phyloP scores from a whole-genome alignment of 2,329 filamentous ascomycete species.

The Sarocladium kiliense region DNA sequence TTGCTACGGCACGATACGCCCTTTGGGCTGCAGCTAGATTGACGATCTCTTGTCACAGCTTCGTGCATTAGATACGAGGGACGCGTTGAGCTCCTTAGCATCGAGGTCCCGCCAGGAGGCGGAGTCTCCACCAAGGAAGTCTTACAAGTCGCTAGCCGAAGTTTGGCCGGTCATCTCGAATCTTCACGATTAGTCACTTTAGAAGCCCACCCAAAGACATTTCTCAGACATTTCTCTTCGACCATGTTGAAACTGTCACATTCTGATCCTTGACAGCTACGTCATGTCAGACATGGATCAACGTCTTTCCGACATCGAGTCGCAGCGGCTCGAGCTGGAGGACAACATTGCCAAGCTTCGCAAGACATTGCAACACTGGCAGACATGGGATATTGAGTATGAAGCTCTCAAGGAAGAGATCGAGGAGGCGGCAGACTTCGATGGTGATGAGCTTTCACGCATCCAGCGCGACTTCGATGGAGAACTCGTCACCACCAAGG shows the following conservation, averaged over 20 bases:
- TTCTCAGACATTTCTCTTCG: constrained; percentile 6
- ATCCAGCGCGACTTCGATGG: constrained; percentile 57
- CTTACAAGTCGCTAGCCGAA: background rate
- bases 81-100: background rate
- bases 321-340: constrained; percentile 48
- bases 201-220: background rate
- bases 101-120: background rate
- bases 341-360: constrained; percentile 64
- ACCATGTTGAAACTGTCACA: background rate
- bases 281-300: constrained; percentile 6
- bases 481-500: constrained; percentile 55
- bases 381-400: constrained; percentile 87
- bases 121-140: background rate
- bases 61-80: background rate
- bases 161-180: background rate
- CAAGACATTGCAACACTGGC: constrained; percentile 79
- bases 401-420: constrained; percentile 84
- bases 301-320: constrained; percentile 6
- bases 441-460: constrained; percentile 49
- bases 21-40: background rate
- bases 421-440: constrained; percentile 42
- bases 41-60: background rate
- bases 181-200: background rate
- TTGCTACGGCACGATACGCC: background rate
- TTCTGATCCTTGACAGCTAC: background rate